Percentiles rank a stretch among this genome's conserved stretches.
Evolutionary conservation across 2,329 filamentous ascomycete genomes (phyloP).

Genomic region (Neonectria punicea): DNA sequence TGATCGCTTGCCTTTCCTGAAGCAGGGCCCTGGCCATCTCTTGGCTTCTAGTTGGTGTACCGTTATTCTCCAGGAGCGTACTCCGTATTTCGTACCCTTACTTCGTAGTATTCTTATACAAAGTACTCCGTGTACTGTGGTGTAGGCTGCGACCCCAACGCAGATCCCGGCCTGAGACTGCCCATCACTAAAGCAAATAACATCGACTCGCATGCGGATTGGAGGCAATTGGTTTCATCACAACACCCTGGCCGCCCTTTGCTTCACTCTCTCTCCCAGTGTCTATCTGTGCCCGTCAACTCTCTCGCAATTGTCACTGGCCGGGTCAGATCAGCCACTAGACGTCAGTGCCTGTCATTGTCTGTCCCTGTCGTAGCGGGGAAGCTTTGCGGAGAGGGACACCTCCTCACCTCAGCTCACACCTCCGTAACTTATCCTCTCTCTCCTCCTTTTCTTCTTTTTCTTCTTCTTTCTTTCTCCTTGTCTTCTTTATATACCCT

Average conservation of each 20-base stretch:
- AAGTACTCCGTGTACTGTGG: background rate
- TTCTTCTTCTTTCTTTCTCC: background rate
- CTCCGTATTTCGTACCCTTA: background rate
- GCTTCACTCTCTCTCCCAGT: background rate
- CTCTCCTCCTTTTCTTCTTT: background rate
- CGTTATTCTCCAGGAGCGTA: background rate
- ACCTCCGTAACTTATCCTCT: background rate
- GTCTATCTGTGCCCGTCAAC: background rate
- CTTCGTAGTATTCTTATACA: background rate
- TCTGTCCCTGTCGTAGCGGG: conserved; percentile 17
- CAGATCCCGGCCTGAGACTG: background rate
- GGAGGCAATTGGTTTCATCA: background rate
- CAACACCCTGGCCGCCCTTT: background rate
- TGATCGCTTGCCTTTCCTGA: conserved; percentile 9
- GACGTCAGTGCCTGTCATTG: background rate
- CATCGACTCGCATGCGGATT: background rate
- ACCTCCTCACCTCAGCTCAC: conserved; percentile 24
- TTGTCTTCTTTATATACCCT: background rate
- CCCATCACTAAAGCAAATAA: background rate
- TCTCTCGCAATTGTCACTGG: background rate
- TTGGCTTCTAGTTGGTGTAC: background rate
- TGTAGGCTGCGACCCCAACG: background rate
- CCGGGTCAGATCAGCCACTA: background rate
- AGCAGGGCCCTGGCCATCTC: background rate
- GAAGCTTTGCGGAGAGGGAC: conserved; percentile 17